Evolutionary conservation across 2,329 filamentous ascomycete species (phyloP).

Genomic region (Cercospora sp.): DNA sequence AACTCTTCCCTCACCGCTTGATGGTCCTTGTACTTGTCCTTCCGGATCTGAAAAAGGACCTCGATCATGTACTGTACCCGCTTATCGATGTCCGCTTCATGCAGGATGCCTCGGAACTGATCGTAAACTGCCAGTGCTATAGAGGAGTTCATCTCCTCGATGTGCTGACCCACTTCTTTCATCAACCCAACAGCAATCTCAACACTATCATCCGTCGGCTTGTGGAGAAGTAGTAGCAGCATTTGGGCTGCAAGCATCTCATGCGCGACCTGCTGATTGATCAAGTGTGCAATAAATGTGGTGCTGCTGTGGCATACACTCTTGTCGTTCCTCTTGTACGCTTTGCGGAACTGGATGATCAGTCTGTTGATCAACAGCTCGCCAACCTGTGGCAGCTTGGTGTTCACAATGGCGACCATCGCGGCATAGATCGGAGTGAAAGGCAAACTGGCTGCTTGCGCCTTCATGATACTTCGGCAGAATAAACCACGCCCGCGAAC

Average conservation of each 20-base stretch:
- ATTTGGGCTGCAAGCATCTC: constrained; percentile 94
- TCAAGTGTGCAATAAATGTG: constrained; percentile 90
- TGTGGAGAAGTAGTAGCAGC: constrained; percentile 84
- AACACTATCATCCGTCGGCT: constrained; percentile 94
- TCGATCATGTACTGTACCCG: constrained; percentile 99
- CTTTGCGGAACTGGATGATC: constrained; percentile 90
- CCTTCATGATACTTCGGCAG: constrained; percentile 97
- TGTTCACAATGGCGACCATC: constrained; percentile 95
- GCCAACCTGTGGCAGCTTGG: constrained; percentile 91
- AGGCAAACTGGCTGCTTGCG: constrained; percentile 89
- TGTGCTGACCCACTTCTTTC: constrained; percentile 86
- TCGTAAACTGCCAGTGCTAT: constrained; percentile 92
- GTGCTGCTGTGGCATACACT: constrained; percentile 89
- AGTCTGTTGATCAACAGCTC: constrained; percentile 84
- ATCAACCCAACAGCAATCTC: constrained; percentile 95
- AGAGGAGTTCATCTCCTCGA: constrained; percentile 90
- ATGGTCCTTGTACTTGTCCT: constrained; percentile 96
- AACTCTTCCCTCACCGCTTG: constrained; percentile 87
- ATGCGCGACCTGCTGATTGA: constrained; percentile 93
- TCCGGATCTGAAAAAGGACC: constrained; percentile 92
- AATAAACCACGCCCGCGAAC: constrained; percentile 88
- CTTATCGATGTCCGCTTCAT: constrained; percentile 97
- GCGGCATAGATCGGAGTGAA: constrained; percentile 96
- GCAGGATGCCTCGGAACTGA: constrained; percentile 89
- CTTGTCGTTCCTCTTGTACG: constrained; percentile 95